Evolutionary conservation across 768 basidiomycete genomes (phyloP), one percentile per base, ranked within the genome.

Genomic region (Gyrodon lividus): DNA sequence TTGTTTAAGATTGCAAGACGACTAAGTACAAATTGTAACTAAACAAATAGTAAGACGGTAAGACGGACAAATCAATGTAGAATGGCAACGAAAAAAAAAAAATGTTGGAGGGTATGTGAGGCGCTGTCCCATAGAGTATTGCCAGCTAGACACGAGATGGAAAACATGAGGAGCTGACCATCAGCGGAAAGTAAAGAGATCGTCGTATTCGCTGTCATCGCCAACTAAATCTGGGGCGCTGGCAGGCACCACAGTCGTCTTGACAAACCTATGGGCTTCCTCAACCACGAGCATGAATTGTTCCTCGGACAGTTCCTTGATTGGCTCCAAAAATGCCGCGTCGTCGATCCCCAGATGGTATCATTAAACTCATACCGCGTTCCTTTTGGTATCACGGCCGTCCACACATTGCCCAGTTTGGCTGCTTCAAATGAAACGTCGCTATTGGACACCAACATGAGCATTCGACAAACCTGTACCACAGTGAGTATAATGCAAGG

Each of bases 321-420:
- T 51, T 16, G 54, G 49, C 6, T 12, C 28, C 33, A 58, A 45
- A 28, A 54, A n/a, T 26, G 31, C 19, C 23, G n/a, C 14, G 57
- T 54, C 17, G 38, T 40, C 17, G 42, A 19, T 37, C 53, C 57
- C 53, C 53, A 58, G 52, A 54, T 19, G 10, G n/a, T 28, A 6
- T 55, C 39, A 31, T 51, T 58, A 28, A 58, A 51, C 30, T 51
- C 22, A n/a, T 38, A 54, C 33, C 41, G 48, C 7, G 4, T 45
- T 43, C 51, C 56, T 20, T 57, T 53, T n/a, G 43, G 33, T 22
- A 58, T 52, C 6, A 26, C 17, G 6, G 41, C 17, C 2, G 40
- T 48, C 56, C 56, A 58, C 17, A 41, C 34, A 49, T 50, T 40
- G 24, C 48, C 31, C 13, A 19, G 31, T 9, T 53, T 50, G 22